These are phyloP conservation scores for Evernia prunastri DNA, from an alignment of 495 filamentous ascomycete genomes.

Conservation along the genomic window DNA sequence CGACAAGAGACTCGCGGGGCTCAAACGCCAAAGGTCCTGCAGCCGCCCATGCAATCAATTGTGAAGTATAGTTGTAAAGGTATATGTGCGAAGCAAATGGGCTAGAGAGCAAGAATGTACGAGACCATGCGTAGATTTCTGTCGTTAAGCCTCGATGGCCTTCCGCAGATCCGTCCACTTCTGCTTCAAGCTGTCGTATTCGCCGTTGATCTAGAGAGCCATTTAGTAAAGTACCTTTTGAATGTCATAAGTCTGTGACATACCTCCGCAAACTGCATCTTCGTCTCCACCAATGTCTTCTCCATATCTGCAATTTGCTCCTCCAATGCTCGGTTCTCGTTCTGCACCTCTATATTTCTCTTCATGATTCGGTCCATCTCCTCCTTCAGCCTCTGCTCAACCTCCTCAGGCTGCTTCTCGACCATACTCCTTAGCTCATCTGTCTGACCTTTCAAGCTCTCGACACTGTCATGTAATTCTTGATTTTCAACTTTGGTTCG, in stretches of 20 bases:
- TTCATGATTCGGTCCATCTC: slow-evolving; percentile 93
- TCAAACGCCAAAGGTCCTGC: slow-evolving; percentile 14
- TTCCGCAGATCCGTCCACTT: slow-evolving; percentile 79
- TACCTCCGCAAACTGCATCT: slow-evolving; percentile 95
- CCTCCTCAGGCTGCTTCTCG: slow-evolving; percentile 80
- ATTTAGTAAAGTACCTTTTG: slow-evolving; percentile 17
- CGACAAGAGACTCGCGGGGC: neutral
- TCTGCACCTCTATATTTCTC: slow-evolving; percentile 87
- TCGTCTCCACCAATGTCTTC: slow-evolving; percentile 84
- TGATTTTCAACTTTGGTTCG: slow-evolving; percentile 90
- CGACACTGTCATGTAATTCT: slow-evolving; percentile 78
- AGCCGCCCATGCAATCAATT: neutral
- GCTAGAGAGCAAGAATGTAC: neutral
- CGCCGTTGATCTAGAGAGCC: slow-evolving; percentile 53
- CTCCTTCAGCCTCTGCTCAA: slow-evolving; percentile 70
- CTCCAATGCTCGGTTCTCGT: slow-evolving; percentile 82
- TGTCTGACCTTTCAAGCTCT: slow-evolving; percentile 75
- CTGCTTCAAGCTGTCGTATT: slow-evolving; percentile 68
- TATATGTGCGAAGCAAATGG: neutral
- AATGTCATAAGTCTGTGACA: slow-evolving; percentile 25
- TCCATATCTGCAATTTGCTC: slow-evolving; percentile 93
- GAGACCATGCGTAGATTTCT: neutral
- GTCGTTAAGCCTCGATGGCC: slow-evolving; percentile 42
- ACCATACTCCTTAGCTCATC: slow-evolving; percentile 75
- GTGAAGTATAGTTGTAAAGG: neutral